Base-by-base conservation (phyloP, 495 filamentous ascomycete species). In the Aspergillus haitiensis region DNA sequence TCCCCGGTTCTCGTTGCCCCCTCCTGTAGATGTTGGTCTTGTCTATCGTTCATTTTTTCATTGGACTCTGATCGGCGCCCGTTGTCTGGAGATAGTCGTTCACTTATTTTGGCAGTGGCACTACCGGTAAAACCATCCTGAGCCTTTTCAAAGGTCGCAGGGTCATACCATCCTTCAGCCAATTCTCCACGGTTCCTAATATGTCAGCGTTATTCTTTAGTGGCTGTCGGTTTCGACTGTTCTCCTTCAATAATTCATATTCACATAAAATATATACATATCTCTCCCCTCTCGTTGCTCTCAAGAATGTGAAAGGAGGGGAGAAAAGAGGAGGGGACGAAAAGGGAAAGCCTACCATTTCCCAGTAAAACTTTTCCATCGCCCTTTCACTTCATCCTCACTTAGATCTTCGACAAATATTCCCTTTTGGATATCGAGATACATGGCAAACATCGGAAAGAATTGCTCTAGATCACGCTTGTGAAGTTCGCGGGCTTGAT, bases 141-240 rank as follows among this genome's bases (percentile, higher is more conserved):
- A n/a, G 83, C 83, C 52, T 81, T 82, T 40, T 78, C 69, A 18
- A 87, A 76, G 2, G 81, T 85, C 63, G 72, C 75, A 18, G 92
- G 88, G 64, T 92, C 89, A 71, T 98, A 98, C 93, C 94, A 98
- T 27, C 92, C 92, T 71, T 92, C 87, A 2, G 91, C 88, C 55
- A 98, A 79, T 79, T 96, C 92, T 75, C 89, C 91, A 69, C 84
- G 86, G 77, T 98, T 98, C 88, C 88, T 92, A 53, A 35, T 18
- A 68, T 64, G 58, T 73, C 55, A 73, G 63, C 55, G 35, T n/a
- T 44, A 10, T 36, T 27, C 34, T 53, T 46, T 34, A 6, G 3
- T 46, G 15, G 7, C 13, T 33, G 12, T 21, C 13, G 0, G 21
- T 37, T 18, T 18, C 21, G 6, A 13, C 51, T 40, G 33, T 32